A percentile compares a stretch with the other conserved stretches of the same genome.
Conservation (phyloP, 1,284 basidiomycete species). For the Malassezia dermatis region DNA sequence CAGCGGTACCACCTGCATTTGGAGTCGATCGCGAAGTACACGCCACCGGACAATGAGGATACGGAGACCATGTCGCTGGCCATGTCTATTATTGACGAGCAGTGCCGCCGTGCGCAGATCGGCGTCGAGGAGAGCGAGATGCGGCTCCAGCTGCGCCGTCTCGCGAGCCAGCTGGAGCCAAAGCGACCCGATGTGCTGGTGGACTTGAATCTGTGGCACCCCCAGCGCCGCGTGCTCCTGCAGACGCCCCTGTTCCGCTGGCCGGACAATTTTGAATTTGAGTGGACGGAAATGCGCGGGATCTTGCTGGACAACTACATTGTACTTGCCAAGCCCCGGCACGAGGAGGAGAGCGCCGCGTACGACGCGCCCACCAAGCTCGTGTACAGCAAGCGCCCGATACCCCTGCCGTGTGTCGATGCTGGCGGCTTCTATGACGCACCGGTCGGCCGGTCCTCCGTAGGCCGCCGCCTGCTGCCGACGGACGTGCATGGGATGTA, state of each 20-base stretch:
- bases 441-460: conserved; percentile 30
- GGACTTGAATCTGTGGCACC: conserved; percentile 36
- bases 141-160: conserved; percentile 38
- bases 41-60: conserved; percentile 31
- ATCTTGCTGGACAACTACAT: conserved; percentile 45
- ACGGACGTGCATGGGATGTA: conserved; percentile 34
- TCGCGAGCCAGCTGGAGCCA: conserved; percentile 30
- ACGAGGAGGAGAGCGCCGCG: conserved; percentile 7
- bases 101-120: conserved; percentile 38
- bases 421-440: conserved; percentile 32
- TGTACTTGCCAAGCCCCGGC: conserved; percentile 36
- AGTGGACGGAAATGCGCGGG: conserved; percentile 42
- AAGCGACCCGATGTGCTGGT: conserved; percentile 30
- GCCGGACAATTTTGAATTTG: conserved; percentile 42
- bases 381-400: conserved; percentile 19
- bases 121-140: conserved; percentile 38
- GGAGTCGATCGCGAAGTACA: conserved; percentile 61
- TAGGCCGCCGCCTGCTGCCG: conserved; percentile 36
- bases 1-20: conserved; percentile 80
- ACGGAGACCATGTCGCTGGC: conserved; percentile 29
- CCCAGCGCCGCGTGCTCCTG: conserved; percentile 36
- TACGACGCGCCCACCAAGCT: neutral
- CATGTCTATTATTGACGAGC: conserved; percentile 40
- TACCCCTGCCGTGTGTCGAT: conserved; percentile 42
- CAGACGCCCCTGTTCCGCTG: conserved; percentile 35